Evolutionary conservation across 1,139 yeast species (phyloP).

Genomic region (Casaregolazyma lundiana): DNA sequence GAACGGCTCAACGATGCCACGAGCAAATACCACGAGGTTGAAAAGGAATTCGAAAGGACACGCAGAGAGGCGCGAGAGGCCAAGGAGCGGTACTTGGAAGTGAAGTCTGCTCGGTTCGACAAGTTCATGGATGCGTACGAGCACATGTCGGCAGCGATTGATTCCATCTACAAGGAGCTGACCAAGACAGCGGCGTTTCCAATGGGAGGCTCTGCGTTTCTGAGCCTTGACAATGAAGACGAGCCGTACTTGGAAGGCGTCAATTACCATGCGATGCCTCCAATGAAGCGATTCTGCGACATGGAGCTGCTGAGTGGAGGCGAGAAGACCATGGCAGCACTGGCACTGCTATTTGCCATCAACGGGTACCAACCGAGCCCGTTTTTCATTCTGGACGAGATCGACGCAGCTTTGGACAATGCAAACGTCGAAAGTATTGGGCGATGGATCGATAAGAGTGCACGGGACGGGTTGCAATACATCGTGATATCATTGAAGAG

Average conservation of each 20-base stretch:
- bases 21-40: constrained; percentile 54
- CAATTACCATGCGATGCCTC: constrained; percentile 94
- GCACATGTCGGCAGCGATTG: constrained; percentile 70
- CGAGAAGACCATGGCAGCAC: constrained; percentile 93
- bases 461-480: constrained; percentile 77
- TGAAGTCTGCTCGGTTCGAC: constrained; percentile 57
- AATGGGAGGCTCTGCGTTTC: constrained; percentile 83
- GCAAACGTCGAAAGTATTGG: constrained; percentile 84
- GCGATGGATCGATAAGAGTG: constrained; percentile 69
- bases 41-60: constrained; percentile 64
- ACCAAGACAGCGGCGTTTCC: constrained; percentile 60
- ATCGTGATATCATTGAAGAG: constrained; percentile 91
- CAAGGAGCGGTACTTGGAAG: constrained; percentile 52
- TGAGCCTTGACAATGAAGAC: constrained; percentile 83
- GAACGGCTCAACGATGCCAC: constrained; percentile 74
- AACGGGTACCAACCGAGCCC: constrained; percentile 94
- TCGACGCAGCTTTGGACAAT: constrained; percentile 94
- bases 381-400: constrained; percentile 91
- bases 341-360: constrained; percentile 84
- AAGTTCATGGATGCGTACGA: constrained; percentile 68
- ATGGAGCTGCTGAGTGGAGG: constrained; percentile 96
- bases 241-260: constrained; percentile 77
- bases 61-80: constrained; percentile 52
- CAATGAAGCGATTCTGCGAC: constrained; percentile 87
- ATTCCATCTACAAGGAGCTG: constrained; percentile 78